Evolutionary conservation across 768 basidiomycete species (phyloP).

Genomic region (Calocera cornea): DNA sequence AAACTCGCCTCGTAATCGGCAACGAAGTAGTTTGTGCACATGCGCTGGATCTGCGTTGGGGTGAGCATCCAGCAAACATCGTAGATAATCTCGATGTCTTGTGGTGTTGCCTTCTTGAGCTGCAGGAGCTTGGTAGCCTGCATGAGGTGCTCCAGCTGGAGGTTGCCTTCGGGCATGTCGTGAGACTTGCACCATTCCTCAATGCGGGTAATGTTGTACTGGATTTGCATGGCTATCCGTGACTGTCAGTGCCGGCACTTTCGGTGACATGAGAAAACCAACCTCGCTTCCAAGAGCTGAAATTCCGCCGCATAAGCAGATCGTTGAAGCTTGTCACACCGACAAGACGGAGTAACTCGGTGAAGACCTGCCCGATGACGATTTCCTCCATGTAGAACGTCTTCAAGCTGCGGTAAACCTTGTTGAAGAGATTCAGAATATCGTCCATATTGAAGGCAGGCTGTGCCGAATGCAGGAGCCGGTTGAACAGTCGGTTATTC

Average conservation of each 20-base stretch:
- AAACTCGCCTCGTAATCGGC: constrained; percentile 86
- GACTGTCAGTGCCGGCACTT: constrained; percentile 3
- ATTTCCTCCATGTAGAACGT: constrained; percentile 97
- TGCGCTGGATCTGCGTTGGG: constrained; percentile 97
- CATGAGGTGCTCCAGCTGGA: constrained; percentile 97
- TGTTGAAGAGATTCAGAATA: constrained; percentile 88
- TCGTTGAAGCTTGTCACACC: constrained; percentile 98
- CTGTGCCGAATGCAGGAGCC: constrained; percentile 65
- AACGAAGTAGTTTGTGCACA: constrained; percentile 98
- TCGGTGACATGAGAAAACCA: constrained; percentile 17
- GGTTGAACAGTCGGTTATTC: constrained; percentile 83
- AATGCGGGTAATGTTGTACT: constrained; percentile 95
- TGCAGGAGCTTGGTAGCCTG: constrained; percentile 97
- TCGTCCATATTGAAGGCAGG: constrained; percentile 99
- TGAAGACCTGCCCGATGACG: constrained; percentile 88
- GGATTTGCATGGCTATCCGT: constrained; percentile 93
- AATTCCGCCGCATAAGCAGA: constrained; percentile 93
- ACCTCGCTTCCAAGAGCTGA: constrained; percentile 99
- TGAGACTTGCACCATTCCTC: constrained; percentile 99
- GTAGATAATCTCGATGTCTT: constrained; percentile 97
- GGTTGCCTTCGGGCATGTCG: constrained; percentile 95
- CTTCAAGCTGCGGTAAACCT: constrained; percentile 96
- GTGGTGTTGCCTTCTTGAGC: constrained; percentile 89
- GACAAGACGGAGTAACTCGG: constrained; percentile 86
- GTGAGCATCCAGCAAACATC: constrained; percentile 99